Evolutionary conservation across 306 rosid species (phyloP).

Genomic region (Astragalus membranaceus): DNA sequence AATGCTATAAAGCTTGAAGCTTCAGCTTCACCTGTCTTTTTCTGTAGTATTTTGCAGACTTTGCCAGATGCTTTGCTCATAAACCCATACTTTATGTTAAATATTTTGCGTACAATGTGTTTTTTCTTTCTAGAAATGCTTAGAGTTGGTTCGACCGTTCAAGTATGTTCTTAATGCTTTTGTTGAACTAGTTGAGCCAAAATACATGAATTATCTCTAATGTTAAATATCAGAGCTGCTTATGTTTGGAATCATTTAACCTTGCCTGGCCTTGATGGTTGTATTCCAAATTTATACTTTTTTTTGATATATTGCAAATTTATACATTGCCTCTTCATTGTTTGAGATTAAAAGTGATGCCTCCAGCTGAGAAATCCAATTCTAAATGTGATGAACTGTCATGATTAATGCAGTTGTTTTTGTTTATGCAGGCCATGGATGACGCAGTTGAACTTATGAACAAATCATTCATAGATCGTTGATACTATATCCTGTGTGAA

Average conservation of each 20-base stretch:
- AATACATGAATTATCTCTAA: neutral
- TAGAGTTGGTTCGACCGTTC: neutral
- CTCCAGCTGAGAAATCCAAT: neutral
- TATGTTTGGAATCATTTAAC: neutral
- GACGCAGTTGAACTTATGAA: conserved; percentile 87
- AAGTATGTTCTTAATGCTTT: neutral
- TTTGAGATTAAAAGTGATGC: neutral
- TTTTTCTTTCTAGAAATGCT: neutral
- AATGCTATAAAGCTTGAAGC: neutral
- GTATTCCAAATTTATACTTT: neutral
- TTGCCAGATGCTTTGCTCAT: neutral
- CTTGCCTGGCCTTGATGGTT: neutral
- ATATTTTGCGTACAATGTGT: neutral
- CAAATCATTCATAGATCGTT: conserved; percentile 85
- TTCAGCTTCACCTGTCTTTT: neutral
- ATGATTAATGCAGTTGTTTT: conserved; percentile 17
- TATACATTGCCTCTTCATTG: neutral
- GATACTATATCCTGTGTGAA: neutral
- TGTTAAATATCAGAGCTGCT: neutral
- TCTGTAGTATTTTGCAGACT: neutral
- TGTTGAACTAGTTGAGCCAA: neutral
- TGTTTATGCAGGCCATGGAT: conserved; percentile 83
- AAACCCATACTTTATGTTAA: neutral
- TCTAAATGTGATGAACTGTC: neutral
- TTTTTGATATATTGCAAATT: too few species aligned